Base-by-base conservation (phyloP, 2,329 filamentous ascomycete genomes). In the Talaromyces sp. region DNA sequence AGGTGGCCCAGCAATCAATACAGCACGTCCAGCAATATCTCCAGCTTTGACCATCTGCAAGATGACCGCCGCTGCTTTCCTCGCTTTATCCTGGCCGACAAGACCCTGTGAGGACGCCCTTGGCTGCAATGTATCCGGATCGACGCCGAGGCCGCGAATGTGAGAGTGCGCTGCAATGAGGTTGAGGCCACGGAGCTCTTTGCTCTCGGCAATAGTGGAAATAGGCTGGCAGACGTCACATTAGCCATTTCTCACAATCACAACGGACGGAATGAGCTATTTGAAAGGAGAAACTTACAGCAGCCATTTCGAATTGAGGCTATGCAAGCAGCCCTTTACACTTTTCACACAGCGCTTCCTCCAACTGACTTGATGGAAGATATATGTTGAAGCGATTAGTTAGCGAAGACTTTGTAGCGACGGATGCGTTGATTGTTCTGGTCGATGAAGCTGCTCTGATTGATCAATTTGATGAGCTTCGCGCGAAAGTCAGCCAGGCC, bases 11-110 rank as follows among this genome's bases (percentile, higher is more conserved):
- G 95, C 93, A 71, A 99, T 96, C 70, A 99, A 82, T 35, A 97
- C 91, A 37, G 95, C 95, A 72, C 93, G 88, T 60, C 95, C 95
- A 64, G 95, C 95, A 80, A 99, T 98, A 83, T 97, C 98, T 73
- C 93, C 93, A 74, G 97, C 92, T 80, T 96, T 97, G 71, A 96
- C 96, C 95, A 99, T 99, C 81, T 96, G 92, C 65, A 99, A 81
- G 71, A 99, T 96, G 56, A 99, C 90, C 1, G 93, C 95, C 2
- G 95, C 95, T 9, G 95, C 95, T 79, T 97, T 98, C 65, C 95
- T 88, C 62, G 95, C 95, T 82, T 96, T 96, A 73, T 96, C 89
- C 79, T 99, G 95, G 52, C 95, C 95, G 8, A 99, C 93, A 5
- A 99, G 86, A 39, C 95, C 95, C 77, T 99, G 95, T 14, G 93